Evolutionary conservation across 345 rosid genomes (phyloP).

Genomic region (Populus alba): DNA sequence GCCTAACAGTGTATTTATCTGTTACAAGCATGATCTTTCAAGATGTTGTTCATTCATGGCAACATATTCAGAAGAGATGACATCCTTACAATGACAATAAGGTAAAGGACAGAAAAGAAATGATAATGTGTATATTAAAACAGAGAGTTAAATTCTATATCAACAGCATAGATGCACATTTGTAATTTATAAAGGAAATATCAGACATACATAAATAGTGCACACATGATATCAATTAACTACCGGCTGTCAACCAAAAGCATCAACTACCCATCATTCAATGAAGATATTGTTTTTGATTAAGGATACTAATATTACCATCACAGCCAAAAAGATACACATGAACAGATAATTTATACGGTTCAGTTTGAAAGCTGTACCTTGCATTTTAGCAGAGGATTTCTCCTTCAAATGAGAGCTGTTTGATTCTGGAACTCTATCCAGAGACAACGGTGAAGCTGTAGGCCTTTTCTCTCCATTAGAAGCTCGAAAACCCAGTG

Average conservation of each 20-base stretch:
- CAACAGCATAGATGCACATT: not conserved
- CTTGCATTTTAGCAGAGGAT: conserved; percentile 23
- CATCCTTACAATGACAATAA: not conserved
- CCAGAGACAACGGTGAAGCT: conserved; percentile 31
- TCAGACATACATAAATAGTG: not conserved
- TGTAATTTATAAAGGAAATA: not conserved
- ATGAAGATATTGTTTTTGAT: no score
- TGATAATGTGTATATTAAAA: not conserved
- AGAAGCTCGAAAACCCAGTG: conserved; percentile 63
- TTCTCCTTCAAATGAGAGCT: conserved; percentile 11
- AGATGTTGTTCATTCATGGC: not conserved
- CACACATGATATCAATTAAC: no score
- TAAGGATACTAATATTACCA: no score
- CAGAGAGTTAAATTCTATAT: not conserved
- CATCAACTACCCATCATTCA: no score
- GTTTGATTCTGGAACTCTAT: conserved; percentile 18
- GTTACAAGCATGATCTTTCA: conserved; percentile 16
- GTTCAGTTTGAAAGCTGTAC: conserved; percentile 21
- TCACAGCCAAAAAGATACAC: no score
- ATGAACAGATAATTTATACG: conserved; percentile 1
- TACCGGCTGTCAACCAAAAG: no score
- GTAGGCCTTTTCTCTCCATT: conserved; percentile 39
- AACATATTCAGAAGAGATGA: not conserved
- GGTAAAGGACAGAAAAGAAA: not conserved
- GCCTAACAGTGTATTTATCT: conserved; percentile 49